A percentile compares a stretch with the other conserved stretches of the same genome.
Conservation (phyloP, 257 asterid genomes). For the Linaria vulgaris region DNA sequence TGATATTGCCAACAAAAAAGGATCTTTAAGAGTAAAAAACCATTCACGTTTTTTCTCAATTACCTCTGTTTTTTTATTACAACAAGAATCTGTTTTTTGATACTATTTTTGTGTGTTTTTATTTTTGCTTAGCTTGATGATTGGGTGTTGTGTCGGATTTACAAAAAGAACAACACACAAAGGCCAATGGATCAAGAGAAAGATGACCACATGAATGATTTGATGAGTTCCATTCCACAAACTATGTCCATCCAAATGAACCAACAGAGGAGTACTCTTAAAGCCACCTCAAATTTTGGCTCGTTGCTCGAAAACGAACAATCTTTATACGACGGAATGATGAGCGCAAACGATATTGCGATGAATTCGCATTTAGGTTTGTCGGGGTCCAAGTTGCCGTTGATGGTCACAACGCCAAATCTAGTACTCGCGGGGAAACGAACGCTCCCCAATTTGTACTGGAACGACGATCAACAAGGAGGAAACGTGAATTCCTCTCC, state of each 20-base stretch:
- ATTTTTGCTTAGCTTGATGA: constrained; percentile 53
- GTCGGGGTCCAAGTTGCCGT: constrained; percentile 24
- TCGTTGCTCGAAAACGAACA: constrained; percentile 48
- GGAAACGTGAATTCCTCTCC: constrained; percentile 34
- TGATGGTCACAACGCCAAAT: constrained; percentile 17
- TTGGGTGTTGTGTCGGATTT: constrained; percentile 80
- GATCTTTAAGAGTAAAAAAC: constrained; percentile 62
- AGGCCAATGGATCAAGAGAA: constrained; percentile 65
- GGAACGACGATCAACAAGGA: constrained; percentile 58
- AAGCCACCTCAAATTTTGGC: constrained; percentile 36
- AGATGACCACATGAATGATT: constrained; percentile 47
- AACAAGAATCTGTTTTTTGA: neutral
- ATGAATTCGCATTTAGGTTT: constrained; percentile 31
- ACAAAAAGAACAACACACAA: constrained; percentile 61
- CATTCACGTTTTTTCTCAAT: neutral
- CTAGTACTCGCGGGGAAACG: constrained; percentile 36
- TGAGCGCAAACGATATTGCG: constrained; percentile 25
- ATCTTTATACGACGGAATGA: constrained; percentile 48
- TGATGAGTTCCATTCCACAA: constrained; percentile 37
- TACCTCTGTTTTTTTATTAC: neutral
- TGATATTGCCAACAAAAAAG: constrained; percentile 48
- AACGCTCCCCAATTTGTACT: constrained; percentile 37
- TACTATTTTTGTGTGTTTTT: neutral
- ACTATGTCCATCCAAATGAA: no score
- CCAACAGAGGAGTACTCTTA: neutral